These are phyloP conservation scores for Thalassiosira mediterranea DNA, from an alignment of 352 stramenopile genomes.

Conservation along the genomic window DNA sequence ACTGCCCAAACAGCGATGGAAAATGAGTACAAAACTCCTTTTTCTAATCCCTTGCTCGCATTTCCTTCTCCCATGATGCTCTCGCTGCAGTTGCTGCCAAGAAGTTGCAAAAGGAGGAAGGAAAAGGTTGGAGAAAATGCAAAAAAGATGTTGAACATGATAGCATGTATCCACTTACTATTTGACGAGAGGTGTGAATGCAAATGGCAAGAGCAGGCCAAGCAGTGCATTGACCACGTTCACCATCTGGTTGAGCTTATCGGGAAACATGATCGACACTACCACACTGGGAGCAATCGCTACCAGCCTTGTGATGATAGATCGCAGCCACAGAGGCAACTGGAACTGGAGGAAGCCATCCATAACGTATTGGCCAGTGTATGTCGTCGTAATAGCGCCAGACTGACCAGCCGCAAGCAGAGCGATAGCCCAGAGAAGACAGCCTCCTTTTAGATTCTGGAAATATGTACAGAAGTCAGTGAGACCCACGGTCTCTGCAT, in stretches of 20 bases:
- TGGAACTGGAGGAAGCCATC: conserved; percentile 94
- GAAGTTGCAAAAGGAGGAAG: too few relatives aligned
- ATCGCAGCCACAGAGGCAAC: conserved; percentile 87
- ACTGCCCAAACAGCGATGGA: conserved; percentile 56
- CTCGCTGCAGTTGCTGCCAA: conserved; percentile 58
- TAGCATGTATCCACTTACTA: too few relatives aligned
- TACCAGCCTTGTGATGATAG: conserved; percentile 90
- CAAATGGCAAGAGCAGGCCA: conserved; percentile 61
- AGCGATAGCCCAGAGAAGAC: conserved; percentile 90
- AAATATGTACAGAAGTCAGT: conserved; percentile 73
- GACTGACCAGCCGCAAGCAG: conserved; percentile 93
- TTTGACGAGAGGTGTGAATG: conserved; percentile 64
- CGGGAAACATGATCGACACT: conserved; percentile 54
- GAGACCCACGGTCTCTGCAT: conserved; percentile 59
- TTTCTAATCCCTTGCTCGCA: conserved; percentile 36
- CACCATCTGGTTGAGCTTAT: conserved; percentile 57
- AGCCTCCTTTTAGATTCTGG: conserved; percentile 54
- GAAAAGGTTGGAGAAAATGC: too few relatives aligned
- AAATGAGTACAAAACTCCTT: conserved; percentile 50
- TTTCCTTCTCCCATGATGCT: conserved; percentile 49
- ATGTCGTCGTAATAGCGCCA: conserved; percentile 95
- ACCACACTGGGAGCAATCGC: conserved; percentile 83
- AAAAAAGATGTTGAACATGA: too few relatives aligned
- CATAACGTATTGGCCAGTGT: conserved; percentile 97
- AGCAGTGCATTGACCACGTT: conserved; percentile 67